These are phyloP conservation scores for Ailanthus altissimus DNA, from an alignment of 345 rosid genomes.

Conservation along the genomic window DNA sequence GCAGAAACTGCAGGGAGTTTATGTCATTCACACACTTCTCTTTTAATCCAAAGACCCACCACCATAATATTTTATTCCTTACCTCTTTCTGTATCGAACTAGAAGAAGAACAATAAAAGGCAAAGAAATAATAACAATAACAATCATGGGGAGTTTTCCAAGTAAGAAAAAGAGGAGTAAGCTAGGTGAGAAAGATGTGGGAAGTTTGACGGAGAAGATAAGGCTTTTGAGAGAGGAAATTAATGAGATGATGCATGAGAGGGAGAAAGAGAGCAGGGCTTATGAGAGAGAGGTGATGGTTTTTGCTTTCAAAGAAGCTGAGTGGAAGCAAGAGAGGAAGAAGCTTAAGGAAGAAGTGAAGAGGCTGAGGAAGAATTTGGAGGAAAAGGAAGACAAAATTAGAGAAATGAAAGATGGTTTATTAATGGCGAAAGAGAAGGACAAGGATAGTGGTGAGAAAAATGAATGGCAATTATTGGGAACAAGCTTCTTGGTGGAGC, in stretches of 20 bases:
- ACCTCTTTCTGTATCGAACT: not conserved
- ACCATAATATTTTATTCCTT: not conserved
- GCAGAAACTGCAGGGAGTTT: constrained; percentile 16
- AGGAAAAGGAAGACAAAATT: constrained; percentile 48
- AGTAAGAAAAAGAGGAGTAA: constrained; percentile 43
- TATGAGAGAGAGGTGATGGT: constrained; percentile 49
- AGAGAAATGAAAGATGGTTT: constrained; percentile 22
- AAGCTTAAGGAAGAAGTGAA: constrained; percentile 61
- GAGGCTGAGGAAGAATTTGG: constrained; percentile 46
- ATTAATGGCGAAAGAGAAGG: constrained; percentile 10
- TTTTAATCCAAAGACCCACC: constrained; percentile 21
- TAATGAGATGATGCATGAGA: constrained; percentile 43
- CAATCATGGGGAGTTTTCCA: constrained; percentile 45
- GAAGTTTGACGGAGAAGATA: constrained; percentile 39
- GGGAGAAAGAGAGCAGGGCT: constrained; percentile 40
- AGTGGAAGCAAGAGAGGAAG: constrained; percentile 75
- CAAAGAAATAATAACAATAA: not conserved
- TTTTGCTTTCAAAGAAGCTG: constrained; percentile 54
- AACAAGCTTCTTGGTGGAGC: constrained; percentile 42
- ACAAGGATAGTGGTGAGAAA: constrained; percentile 13
- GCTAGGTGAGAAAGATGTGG: constrained; percentile 17
- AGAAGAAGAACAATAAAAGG: not conserved
- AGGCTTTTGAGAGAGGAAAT: constrained; percentile 50
- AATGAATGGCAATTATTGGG: constrained; percentile 40
- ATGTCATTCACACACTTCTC: constrained; percentile 35